These are phyloP conservation scores for Kodamaea nitidulidarum DNA, from an alignment of 805 yeast species.

Conservation along the genomic window DNA sequence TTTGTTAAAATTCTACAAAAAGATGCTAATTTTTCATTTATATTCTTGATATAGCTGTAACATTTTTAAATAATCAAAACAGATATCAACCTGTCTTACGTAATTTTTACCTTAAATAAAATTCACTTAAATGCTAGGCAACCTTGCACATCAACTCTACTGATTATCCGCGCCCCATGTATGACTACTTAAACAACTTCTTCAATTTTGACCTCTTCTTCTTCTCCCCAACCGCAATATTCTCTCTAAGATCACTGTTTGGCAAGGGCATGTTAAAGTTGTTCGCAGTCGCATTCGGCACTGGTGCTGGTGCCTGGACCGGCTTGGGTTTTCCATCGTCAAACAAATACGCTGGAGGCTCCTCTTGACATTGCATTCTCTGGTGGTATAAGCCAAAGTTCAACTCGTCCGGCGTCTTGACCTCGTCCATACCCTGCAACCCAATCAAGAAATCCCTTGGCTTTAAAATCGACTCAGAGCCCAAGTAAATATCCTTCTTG, in stretches of 20 bases:
- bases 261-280: slow-evolving; percentile 6
- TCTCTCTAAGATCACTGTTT: slow-evolving; percentile 3
- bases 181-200: slow-evolving; percentile 34
- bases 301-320: slow-evolving; percentile 7
- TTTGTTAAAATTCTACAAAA: too few relatives aligned
- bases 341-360: slow-evolving; percentile 42
- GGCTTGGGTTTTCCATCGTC: slow-evolving; percentile 26
- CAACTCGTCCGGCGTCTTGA: slow-evolving; percentile 39
- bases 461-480: slow-evolving; percentile 70
- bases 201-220: slow-evolving; percentile 46
- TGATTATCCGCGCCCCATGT: too few relatives aligned
- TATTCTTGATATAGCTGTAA: too few relatives aligned
- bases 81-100: too few relatives aligned
- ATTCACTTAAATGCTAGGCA: too few relatives aligned
- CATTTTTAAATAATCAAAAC: too few relatives aligned
- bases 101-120: too few relatives aligned
- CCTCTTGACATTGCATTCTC: slow-evolving; percentile 23
- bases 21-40: too few relatives aligned
- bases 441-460: slow-evolving; percentile 48
- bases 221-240: slow-evolving; percentile 20
- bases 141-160: too few relatives aligned
- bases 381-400: slow-evolving; percentile 35
- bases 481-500: slow-evolving; percentile 73
- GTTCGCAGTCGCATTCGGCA: slow-evolving; percentile 2
- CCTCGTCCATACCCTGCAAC: slow-evolving; percentile 36